Evolutionary conservation across 192 early-diverging fungal genomes (phyloP), one percentile per base, ranked within the genome.

Genomic region (Backusella tarrabulga): DNA sequence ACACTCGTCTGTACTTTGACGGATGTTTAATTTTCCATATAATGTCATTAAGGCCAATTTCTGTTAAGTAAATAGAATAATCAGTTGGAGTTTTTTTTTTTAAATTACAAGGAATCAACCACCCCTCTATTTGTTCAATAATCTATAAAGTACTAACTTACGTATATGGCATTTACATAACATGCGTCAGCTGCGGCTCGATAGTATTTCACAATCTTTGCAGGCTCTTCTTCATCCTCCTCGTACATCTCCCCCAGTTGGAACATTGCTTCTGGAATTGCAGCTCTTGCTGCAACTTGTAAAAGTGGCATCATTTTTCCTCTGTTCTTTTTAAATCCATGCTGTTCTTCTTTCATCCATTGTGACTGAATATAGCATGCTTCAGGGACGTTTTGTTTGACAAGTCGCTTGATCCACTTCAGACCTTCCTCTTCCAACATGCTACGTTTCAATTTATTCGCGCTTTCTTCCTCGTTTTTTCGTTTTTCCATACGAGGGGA

Each of bases 21-120:
- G 80, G 72, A 92, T 90, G 79, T 86, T 84, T 46, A 96, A 85
- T 21, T 89, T 84, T 74, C 95, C 96, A n/a, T 90, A 85, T 73
- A 96, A 82, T 66, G 92, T 90, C 67, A 92, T 87, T 75, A 89
- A 88, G 9, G 94, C 91, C 81, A 97, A 86, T 36, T 93, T 91
- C 90, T 93, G 86, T 71, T 26, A 41, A 26, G n/a, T 26, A 21
- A 12, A 41, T 46, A 44, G 11, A 36, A 40, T 38, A 26, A 54
- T 15, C 42, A 29, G 26, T 17, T 19, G 23, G 36, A 34, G 29
- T 32, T 71, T 32, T 23, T 34, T 44, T 3, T 38, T 63, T 34
- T 6, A 74, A 68, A 9, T 19, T 63, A 50, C 15, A 15, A 3
- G 73, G 71, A 73, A 67, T 15, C 26, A 67, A 12, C 3, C 63